Base-by-base conservation (phyloP, 192 early-diverging fungal species). In the Spizellomyces punctatus region DNA sequence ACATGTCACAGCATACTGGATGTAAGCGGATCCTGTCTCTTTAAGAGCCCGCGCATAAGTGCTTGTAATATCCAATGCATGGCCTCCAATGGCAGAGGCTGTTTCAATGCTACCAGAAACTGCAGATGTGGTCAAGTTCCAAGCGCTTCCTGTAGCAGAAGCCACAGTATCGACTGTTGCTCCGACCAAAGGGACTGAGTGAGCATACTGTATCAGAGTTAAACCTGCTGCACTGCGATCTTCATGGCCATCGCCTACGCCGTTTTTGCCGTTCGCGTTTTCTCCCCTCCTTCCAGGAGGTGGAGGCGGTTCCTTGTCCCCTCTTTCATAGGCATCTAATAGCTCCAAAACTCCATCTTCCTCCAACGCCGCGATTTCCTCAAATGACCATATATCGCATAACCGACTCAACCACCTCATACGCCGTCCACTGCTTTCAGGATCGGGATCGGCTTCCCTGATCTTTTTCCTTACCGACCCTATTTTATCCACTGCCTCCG, bases 351-450 rank as follows among this genome's bases (percentile, higher is more conserved):
- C 88, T 47, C 81, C 82, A 42, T 86, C 75, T 19, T 91, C 86
- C 36, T 91, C 82, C 50, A 94, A 66, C 10, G 67, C 74, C 1
- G 88, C 89, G 73, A 96, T 81, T 42, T 91, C 87, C 50, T 93
- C 85, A 48, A 90, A 84, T 6, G 86, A 83, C 94, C 94, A 96
- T 44, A 84, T 71, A 71, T 96, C 92, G 81, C 94, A 96, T 42
- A 95, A 63, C 64, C 86, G 82, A 17, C 83, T 88, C 64, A 96
- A 83, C 94, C 94, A 96, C 5, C 74, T 66, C 95, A 96, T 96
- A 9, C 95, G 76, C 47, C 89, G 83, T 44, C 84, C 84, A 36
- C 87, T 86, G n/a, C 81, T 82, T 41, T 84, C 82, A 16, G 57
- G 44, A 45, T 42, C 61, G 42, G 78, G 72, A 67, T 88, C 87